Percentiles rank a stretch among this genome's conserved stretches.
Evolutionary conservation across 306 rosid genomes (phyloP).

Genomic region (Prinsepia uniflora): DNA sequence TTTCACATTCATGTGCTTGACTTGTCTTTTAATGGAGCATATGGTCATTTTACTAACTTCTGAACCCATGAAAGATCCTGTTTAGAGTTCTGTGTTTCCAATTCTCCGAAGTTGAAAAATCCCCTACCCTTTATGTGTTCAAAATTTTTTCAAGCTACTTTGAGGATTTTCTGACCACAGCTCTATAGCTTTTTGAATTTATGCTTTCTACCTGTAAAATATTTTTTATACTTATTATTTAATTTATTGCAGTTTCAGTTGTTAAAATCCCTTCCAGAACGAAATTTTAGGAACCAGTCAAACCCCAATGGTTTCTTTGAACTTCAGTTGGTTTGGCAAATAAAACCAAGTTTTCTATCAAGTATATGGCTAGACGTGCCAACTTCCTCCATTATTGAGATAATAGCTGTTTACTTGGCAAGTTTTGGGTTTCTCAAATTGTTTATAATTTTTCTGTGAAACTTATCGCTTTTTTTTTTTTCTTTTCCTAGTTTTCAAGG

Average conservation of each 20-base stretch:
- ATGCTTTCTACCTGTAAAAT: background rate
- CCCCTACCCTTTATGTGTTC: background rate
- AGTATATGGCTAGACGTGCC: background rate
- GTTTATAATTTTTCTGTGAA: background rate
- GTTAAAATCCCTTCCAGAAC: background rate
- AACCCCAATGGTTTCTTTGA: background rate
- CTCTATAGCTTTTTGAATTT: background rate
- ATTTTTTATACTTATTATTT: background rate
- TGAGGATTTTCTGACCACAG: background rate
- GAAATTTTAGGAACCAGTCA: background rate
- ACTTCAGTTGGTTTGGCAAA: background rate
- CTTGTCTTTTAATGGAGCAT: background rate
- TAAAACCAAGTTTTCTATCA: background rate
- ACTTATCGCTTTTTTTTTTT: background rate
- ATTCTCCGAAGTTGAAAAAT: background rate
- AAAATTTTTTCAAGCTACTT: background rate
- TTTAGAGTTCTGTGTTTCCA: background rate
- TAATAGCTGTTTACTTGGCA: background rate
- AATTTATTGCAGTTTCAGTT: background rate
- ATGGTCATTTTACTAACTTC: background rate
- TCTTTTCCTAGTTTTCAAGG: background rate
- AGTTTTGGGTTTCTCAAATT: background rate
- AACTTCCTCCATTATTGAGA: background rate
- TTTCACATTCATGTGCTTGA: background rate
- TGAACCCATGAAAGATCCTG: background rate